These are phyloP conservation scores for Stemphylium lycopersici DNA, from an alignment of 2,329 filamentous ascomycete genomes.

Conservation along the genomic window DNA sequence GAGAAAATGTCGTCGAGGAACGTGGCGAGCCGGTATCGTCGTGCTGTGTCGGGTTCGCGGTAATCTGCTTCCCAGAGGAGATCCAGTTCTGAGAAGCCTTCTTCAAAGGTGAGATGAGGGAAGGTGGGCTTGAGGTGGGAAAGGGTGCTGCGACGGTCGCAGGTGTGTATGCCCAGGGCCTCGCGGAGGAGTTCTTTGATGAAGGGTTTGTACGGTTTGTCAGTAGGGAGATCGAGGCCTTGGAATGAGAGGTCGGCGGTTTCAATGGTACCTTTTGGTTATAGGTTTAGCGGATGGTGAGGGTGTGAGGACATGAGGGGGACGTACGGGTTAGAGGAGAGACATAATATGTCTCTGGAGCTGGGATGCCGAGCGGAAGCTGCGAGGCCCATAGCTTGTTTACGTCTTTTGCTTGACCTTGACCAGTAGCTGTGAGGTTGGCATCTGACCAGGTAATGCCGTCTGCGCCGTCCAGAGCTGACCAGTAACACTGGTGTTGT, in stretches of 20 bases:
- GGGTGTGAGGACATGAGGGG: background rate
- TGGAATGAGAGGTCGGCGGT: constrained; percentile 69
- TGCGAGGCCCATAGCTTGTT: constrained; percentile 63
- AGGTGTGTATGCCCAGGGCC: constrained; percentile 71
- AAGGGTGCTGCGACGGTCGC: constrained; percentile 65
- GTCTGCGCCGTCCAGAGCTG: constrained; percentile 66
- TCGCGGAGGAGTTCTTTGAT: constrained; percentile 72
- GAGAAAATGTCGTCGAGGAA: constrained; percentile 62
- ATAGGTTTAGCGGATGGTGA: no score
- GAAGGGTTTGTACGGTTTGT: constrained; percentile 60
- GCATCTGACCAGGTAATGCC: constrained; percentile 68
- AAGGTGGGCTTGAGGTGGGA: constrained; percentile 58
- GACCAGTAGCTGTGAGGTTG: constrained; percentile 63
- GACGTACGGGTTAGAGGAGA: constrained; percentile 66
- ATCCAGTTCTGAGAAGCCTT: constrained; percentile 65
- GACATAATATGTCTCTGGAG: constrained; percentile 68
- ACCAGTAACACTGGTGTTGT: constrained; percentile 64
- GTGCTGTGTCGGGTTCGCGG: constrained; percentile 36
- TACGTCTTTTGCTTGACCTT: constrained; percentile 64
- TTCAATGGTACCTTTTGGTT: constrained; percentile 51
- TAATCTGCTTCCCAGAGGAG: constrained; percentile 56
- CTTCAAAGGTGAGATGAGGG: constrained; percentile 62
- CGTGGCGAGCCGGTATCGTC: constrained; percentile 30
- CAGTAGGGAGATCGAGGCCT: constrained; percentile 57
- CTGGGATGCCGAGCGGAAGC: constrained; percentile 61